A percentile compares a stretch with the other conserved stretches of the same genome.
These are phyloP conservation scores for Talaromyces sp. DNA, from an alignment of 2,329 filamentous ascomycete species.

Conservation along the genomic window DNA sequence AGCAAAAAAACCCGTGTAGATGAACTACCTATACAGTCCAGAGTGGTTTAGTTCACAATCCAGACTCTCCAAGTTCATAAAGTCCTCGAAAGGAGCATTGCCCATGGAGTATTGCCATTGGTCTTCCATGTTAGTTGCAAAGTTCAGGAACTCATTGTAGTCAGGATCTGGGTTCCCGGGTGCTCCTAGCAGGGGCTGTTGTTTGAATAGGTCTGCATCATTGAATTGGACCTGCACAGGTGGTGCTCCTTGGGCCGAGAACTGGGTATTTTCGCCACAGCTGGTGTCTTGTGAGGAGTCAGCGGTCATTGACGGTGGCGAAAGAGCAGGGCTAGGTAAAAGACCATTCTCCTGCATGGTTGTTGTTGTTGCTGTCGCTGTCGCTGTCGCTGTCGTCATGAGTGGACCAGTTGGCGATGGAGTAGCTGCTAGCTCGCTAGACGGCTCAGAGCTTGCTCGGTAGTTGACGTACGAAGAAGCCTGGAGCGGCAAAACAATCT, in stretches of 20 bases:
- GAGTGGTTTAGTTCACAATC: constrained; percentile 6
- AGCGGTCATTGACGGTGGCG: background rate
- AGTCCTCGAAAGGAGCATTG: constrained; percentile 10
- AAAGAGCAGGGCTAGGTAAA: constrained; percentile 9
- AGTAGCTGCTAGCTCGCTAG: background rate
- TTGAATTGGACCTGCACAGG: background rate
- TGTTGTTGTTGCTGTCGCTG: too few relatives aligned
- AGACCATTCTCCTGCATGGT: background rate
- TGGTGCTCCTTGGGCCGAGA: background rate
- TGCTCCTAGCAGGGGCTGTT: constrained; percentile 1
- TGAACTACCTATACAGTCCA: constrained; percentile 1
- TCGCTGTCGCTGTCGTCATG: too few relatives aligned
- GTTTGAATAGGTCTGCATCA: background rate
- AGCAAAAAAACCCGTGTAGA: background rate
- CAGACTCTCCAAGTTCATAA: constrained; percentile 6
- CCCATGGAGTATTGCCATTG: constrained; percentile 12
- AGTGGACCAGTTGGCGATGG: background rate
- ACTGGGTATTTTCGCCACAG: background rate
- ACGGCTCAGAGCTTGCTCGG: constrained; percentile 6
- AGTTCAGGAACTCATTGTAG: constrained; percentile 10
- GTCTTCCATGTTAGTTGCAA: constrained; percentile 9
- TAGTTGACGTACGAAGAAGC: background rate
- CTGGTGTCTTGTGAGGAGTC: constrained; percentile 2
- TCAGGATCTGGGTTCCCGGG: constrained; percentile 9
- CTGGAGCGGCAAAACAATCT: background rate